phyloP scores from a whole-genome alignment of 352 stramenopile genomes.

The Phytopythium helicoides region DNA sequence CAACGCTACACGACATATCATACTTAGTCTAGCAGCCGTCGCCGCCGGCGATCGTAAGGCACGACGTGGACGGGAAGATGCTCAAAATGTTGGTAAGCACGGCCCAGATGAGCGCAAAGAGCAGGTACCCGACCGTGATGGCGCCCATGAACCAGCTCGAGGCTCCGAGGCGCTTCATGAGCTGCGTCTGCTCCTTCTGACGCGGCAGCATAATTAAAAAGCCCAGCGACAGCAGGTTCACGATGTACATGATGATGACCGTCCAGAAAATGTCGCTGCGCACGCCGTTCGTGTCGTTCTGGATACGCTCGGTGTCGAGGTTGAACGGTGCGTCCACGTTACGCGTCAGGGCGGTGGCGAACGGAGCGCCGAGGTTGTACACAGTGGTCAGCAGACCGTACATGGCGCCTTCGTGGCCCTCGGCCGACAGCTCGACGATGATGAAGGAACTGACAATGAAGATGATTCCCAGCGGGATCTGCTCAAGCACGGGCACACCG shows the following conservation, averaged over 20 bases:
- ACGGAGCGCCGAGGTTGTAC: slow-evolving; percentile 44
- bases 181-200: slow-evolving; percentile 64
- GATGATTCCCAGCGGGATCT: slow-evolving; percentile 44
- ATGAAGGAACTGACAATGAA: slow-evolving; percentile 64
- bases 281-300: slow-evolving; percentile 43
- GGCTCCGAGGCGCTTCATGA: slow-evolving; percentile 58
- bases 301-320: slow-evolving; percentile 43
- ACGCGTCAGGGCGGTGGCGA: slow-evolving; percentile 36
- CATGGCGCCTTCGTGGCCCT: slow-evolving; percentile 62
- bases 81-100: slow-evolving; percentile 60
- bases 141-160: slow-evolving; percentile 49
- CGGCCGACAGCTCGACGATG: slow-evolving; percentile 49
- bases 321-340: slow-evolving; percentile 42
- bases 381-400: slow-evolving; percentile 67
- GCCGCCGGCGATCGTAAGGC: slow-evolving; percentile 53
- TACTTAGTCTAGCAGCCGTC: slow-evolving; percentile 25
- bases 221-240: slow-evolving; percentile 47
- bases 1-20: neutral
- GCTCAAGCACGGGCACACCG: slow-evolving; percentile 34
- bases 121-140: slow-evolving; percentile 37
- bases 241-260: slow-evolving; percentile 46
- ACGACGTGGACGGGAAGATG: slow-evolving; percentile 53
- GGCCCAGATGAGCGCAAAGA: slow-evolving; percentile 49
- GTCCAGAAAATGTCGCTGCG: slow-evolving; percentile 51
- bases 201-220: slow-evolving; percentile 56